These are phyloP conservation scores for Austroboletus novae-zelandiae DNA, from an alignment of 1,284 basidiomycete species.

Conservation along the genomic window DNA sequence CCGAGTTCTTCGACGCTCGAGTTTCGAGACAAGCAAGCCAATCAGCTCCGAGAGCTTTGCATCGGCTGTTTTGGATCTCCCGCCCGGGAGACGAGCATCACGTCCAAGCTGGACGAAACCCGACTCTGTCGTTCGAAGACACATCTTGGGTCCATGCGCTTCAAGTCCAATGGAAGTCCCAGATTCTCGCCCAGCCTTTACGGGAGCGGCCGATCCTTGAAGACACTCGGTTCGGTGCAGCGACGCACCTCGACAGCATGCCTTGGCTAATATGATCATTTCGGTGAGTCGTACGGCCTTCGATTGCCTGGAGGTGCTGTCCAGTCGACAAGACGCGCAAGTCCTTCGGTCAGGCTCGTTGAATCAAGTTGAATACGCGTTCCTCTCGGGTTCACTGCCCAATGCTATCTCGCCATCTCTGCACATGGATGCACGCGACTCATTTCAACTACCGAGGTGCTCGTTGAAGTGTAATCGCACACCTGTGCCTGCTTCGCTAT, in stretches of 20 bases:
- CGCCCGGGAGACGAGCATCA: conserved; percentile 25
- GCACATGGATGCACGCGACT: conserved; percentile 27
- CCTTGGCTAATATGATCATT: conserved; percentile 7
- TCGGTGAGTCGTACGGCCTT: conserved; percentile 4
- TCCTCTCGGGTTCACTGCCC: conserved; percentile 25
- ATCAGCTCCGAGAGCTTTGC: conserved; percentile 14
- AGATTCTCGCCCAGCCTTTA: not conserved
- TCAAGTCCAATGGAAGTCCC: not conserved
- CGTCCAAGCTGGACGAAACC: conserved; percentile 9
- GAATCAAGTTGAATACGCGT: conserved; percentile 21
- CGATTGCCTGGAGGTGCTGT: not conserved
- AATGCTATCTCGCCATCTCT: conserved; percentile 9
- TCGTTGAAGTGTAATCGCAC: conserved; percentile 13
- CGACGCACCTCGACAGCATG: not conserved
- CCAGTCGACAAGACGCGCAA: conserved; percentile 9
- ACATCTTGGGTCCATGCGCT: too few species aligned
- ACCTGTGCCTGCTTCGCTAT: conserved; percentile 19
- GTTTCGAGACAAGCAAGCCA: conserved; percentile 6
- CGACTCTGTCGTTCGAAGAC: too few species aligned
- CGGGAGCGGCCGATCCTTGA: not conserved
- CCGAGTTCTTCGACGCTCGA: not conserved
- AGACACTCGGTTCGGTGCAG: not conserved
- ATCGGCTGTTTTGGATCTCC: conserved; percentile 33
- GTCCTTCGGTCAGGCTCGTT: conserved; percentile 29
- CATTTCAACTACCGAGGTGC: conserved; percentile 24